Evolutionary conservation across 2,329 filamentous ascomycete genomes (phyloP).

Genomic region (Colletotrichum tofieldiae): DNA sequence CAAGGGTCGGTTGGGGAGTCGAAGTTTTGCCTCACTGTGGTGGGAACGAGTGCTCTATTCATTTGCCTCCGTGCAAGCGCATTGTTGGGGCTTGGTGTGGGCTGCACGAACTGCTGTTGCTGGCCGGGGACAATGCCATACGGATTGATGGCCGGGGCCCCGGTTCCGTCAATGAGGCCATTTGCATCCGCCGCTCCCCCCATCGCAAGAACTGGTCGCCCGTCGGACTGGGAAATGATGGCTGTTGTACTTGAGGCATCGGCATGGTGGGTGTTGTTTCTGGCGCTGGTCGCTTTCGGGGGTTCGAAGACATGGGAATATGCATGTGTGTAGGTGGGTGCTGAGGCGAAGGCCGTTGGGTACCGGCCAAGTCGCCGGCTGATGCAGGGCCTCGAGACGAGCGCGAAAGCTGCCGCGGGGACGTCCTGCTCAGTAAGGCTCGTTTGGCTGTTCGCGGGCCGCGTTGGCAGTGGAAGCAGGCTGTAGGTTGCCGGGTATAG

Average conservation of each 20-base stretch:
- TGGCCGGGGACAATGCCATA: slow-evolving; percentile 58
- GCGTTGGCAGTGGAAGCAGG: slow-evolving; percentile 10
- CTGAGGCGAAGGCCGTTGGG: slow-evolving; percentile 20
- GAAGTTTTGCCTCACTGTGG: slow-evolving; percentile 56
- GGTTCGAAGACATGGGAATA: slow-evolving; percentile 64
- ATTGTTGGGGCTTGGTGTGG: slow-evolving; percentile 50
- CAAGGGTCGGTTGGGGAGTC: slow-evolving; percentile 59
- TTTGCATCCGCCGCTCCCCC: slow-evolving; percentile 58
- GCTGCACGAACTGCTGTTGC: slow-evolving; percentile 52
- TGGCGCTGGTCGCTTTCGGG: slow-evolving; percentile 82
- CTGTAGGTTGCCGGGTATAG: slow-evolving; percentile 32
- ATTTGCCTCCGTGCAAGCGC: slow-evolving; percentile 68
- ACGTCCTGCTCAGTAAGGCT: slow-evolving; percentile 21
- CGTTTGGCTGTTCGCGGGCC: slow-evolving; percentile 22
- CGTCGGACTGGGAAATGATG: slow-evolving; percentile 62
- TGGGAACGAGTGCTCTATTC: slow-evolving; percentile 66
- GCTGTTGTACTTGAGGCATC: slow-evolving; percentile 64
- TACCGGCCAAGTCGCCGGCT: slow-evolving; percentile 25
- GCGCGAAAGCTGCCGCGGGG: slow-evolving; percentile 17
- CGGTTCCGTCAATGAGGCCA: slow-evolving; percentile 55
- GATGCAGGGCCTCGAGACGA: slow-evolving; percentile 28
- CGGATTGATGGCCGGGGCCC: slow-evolving; percentile 52
- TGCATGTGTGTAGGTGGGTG: slow-evolving; percentile 33
- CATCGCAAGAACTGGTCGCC: slow-evolving; percentile 65
- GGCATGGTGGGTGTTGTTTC: slow-evolving; percentile 77